Evolutionary conservation across 495 filamentous ascomycete species (phyloP).

Genomic region (Hapsidospora chrysogenum): DNA sequence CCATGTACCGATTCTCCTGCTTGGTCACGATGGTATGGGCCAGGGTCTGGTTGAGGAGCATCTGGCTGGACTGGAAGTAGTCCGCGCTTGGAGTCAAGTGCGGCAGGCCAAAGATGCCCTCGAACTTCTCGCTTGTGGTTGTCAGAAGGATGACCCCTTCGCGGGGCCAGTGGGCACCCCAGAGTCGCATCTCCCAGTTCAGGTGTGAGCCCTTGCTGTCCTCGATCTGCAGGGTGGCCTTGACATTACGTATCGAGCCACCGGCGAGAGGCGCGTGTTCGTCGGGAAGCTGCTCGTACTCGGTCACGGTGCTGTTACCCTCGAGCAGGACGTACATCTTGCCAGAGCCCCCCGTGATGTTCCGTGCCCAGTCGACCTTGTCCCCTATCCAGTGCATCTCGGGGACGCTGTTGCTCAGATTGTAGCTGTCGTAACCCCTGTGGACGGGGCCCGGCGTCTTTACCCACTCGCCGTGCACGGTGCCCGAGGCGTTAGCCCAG

Average conservation of each 20-base stretch:
- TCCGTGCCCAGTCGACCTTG: conserved; percentile 41
- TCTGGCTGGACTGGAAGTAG: conserved; percentile 48
- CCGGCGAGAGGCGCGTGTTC: conserved; percentile 5
- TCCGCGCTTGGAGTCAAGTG: conserved; percentile 55
- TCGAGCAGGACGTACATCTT: conserved; percentile 33
- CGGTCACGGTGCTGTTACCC: conserved; percentile 30
- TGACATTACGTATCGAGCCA: conserved; percentile 36
- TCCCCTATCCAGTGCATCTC: conserved; percentile 19
- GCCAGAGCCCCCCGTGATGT: conserved; percentile 46
- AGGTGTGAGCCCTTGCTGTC: conserved; percentile 49
- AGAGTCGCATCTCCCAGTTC: conserved; percentile 57
- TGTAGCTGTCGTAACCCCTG: conserved; percentile 22
- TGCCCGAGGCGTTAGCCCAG: conserved; percentile 72
- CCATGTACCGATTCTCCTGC: conserved; percentile 26
- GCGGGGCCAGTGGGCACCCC: conserved; percentile 69
- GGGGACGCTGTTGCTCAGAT: conserved; percentile 29
- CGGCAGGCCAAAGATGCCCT: conserved; percentile 74
- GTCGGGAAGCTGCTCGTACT: conserved; percentile 14
- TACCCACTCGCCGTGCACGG: conserved; percentile 60
- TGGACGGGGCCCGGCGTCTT: conserved; percentile 26
- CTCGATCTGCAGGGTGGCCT: conserved; percentile 48
- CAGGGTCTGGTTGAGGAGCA: conserved; percentile 54
- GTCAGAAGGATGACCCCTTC: conserved; percentile 62
- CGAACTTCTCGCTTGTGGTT: conserved; percentile 84
- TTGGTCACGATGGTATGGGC: conserved; percentile 46